Conservation (phyloP, 163 green algal genomes). For the Scenedesmus sp. region DNA sequence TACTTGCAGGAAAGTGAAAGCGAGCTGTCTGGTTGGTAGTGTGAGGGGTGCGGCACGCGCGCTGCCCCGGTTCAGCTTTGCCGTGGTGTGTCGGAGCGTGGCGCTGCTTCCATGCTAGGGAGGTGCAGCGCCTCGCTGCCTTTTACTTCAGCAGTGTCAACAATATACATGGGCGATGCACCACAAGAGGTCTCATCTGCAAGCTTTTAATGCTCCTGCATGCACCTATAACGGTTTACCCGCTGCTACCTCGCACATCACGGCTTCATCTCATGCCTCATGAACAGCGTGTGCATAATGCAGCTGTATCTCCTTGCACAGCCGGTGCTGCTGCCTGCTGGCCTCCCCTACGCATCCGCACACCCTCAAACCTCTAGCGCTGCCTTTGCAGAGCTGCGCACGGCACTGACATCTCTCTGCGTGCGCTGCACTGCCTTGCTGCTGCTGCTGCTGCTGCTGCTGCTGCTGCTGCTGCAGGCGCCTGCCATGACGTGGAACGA, state of each 20-base stretch:
- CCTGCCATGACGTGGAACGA: constrained; percentile 44
- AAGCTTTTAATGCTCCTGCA: not conserved
- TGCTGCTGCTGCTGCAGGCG: constrained; percentile 10
- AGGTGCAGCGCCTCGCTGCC: too few species aligned
- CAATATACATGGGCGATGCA: not conserved
- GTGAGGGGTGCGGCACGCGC: too few species aligned
- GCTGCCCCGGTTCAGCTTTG: too few species aligned
- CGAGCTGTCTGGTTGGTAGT: too few species aligned
- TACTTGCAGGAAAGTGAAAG: not conserved
- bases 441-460: not conserved
- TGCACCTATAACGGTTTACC: not conserved
- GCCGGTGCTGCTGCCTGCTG: not conserved
- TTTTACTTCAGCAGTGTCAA: too few species aligned
- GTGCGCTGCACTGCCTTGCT: not conserved
- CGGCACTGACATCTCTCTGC: not conserved
- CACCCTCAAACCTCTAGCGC: not conserved
- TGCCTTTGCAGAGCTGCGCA: not conserved
- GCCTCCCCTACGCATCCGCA: not conserved
- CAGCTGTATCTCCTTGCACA: not conserved
- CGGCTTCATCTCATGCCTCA: not conserved
- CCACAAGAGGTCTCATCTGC: not conserved
- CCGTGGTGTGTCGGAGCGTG: too few species aligned
- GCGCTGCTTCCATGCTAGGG: too few species aligned
- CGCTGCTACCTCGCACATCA: not conserved
- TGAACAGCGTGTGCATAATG: not conserved